Base-by-base conservation (phyloP, 176 grass and related monocot species). In the Chloris gayana region DNA sequence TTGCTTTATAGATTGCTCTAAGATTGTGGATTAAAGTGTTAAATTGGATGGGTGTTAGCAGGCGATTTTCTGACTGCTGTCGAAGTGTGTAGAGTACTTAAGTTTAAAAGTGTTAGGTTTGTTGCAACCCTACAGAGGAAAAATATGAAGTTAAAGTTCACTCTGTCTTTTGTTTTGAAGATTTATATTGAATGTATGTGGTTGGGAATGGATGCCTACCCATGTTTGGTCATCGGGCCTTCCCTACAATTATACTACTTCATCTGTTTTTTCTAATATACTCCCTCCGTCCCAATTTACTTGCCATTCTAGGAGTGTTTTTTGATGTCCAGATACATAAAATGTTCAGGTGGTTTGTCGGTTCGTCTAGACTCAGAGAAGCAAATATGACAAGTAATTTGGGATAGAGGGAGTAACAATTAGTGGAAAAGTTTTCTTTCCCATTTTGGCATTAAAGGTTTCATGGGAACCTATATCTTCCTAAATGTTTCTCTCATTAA, bases 121-220 rank as follows among this genome's bases (percentile, higher is more conserved):
- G 17, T 81, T 38, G 42, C 59, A 7, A 35, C 35, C 26, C 64
- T 70, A 33, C 3, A 27, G 61, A 24, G 37, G 49, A 84, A 84
- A 84, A 31, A 34, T 21, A n/a, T 11, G 9, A 18, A 74, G 29
- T 25, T 61, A 6, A 14, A 9, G 11, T 14, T 10, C 58, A 26
- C n/a, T 47, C 38, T 17, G 33, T 66, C 26, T 73, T 86, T 49
- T 86, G 14, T 67, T 46, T 67, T 7, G 60, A 59, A 59, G 21
- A 22, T 58, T 58, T 58, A 58, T 29, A 80, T 74, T 29, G 11
- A 6, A 41, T 47, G 12, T 69, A 78, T 71, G 59, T 69, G 10
- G 33, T 67, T 75, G 54, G 29, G 25, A 68, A 69, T 62, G 4
- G 32, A 39, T 77, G 13, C 24, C 50, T 53, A 61, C 25, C 39